Percentiles rank a stretch among this genome's conserved stretches.
Evolutionary conservation across 192 early-diverging fungal species (phyloP).

Genomic region (Dissophora ornata): DNA sequence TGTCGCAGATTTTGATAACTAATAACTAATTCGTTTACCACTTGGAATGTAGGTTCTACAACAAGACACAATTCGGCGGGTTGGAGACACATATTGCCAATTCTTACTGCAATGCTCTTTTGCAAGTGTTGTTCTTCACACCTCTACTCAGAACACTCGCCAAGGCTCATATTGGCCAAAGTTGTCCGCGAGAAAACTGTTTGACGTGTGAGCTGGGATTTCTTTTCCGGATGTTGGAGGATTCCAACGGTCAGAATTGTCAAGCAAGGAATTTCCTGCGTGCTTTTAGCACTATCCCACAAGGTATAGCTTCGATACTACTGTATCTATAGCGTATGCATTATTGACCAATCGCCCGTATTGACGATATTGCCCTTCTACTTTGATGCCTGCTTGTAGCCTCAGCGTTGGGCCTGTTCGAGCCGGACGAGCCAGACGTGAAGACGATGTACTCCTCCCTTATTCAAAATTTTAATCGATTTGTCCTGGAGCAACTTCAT

Average conservation of each 20-base stretch:
- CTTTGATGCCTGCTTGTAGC: slow-evolving; percentile 58
- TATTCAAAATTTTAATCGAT: slow-evolving; percentile 90
- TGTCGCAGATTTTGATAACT: too few relatives aligned
- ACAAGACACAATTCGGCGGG: slow-evolving; percentile 86
- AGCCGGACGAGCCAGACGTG: slow-evolving; percentile 77
- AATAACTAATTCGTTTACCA: too few relatives aligned
- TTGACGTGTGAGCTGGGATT: slow-evolving; percentile 94
- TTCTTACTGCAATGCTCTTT: slow-evolving; percentile 89
- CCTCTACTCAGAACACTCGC: slow-evolving; percentile 71
- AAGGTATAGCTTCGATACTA: slow-evolving; percentile 64
- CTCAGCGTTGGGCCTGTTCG: slow-evolving; percentile 86
- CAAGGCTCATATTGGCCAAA: slow-evolving; percentile 76
- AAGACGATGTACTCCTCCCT: slow-evolving; percentile 73
- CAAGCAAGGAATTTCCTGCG: slow-evolving; percentile 93
- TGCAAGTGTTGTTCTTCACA: slow-evolving; percentile 88
- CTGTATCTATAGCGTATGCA: neutral
- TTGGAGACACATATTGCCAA: slow-evolving; percentile 93
- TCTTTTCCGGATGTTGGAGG: slow-evolving; percentile 91
- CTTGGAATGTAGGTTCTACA: slow-evolving; percentile 92
- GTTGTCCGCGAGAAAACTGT: slow-evolving; percentile 81
- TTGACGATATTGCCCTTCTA: neutral
- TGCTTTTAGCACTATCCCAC: slow-evolving; percentile 84
- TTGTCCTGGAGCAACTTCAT: slow-evolving; percentile 91
- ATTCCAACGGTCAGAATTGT: slow-evolving; percentile 92
- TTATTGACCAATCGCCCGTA: neutral